Conservation (phyloP, 768 basidiomycete genomes). For the Crassisporium funariophilum region DNA sequence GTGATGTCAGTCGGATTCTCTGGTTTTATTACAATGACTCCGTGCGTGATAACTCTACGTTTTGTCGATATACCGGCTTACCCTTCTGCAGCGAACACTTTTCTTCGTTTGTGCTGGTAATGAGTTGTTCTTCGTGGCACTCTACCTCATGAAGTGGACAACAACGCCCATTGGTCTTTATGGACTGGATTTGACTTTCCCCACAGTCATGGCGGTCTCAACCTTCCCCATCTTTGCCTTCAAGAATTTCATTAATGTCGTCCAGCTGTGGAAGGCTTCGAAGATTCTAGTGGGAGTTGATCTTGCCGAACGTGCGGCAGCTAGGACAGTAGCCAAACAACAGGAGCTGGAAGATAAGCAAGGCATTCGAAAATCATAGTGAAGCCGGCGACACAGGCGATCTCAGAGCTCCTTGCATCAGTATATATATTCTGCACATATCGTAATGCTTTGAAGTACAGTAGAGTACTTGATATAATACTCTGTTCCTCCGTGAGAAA, state of each 20-base stretch:
- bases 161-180: constrained; percentile 63
- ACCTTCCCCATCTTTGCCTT: constrained; percentile 68
- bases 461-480: no score
- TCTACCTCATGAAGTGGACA: constrained; percentile 92
- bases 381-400: neutral
- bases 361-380: constrained; percentile 12
- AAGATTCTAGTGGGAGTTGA: constrained; percentile 95
- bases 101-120: constrained; percentile 95
- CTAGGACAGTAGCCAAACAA: constrained; percentile 44
- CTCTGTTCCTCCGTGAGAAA: no score
- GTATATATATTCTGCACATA: no score
- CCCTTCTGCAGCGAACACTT: constrained; percentile 62
- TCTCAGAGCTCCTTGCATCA: neutral
- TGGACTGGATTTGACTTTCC: constrained; percentile 62
- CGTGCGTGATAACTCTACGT: constrained; percentile 47
- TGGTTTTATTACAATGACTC: constrained; percentile 94
- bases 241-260: constrained; percentile 93
- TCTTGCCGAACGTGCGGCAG: constrained; percentile 78
- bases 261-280: constrained; percentile 98
- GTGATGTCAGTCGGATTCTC: constrained; percentile 90
- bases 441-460: no score
- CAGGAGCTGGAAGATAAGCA: constrained; percentile 15
- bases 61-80: neutral
- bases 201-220: constrained; percentile 65
- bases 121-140: constrained; percentile 92